Conservation (phyloP, 2,329 filamentous ascomycete genomes). For the Arthrobotrys conoides region DNA sequence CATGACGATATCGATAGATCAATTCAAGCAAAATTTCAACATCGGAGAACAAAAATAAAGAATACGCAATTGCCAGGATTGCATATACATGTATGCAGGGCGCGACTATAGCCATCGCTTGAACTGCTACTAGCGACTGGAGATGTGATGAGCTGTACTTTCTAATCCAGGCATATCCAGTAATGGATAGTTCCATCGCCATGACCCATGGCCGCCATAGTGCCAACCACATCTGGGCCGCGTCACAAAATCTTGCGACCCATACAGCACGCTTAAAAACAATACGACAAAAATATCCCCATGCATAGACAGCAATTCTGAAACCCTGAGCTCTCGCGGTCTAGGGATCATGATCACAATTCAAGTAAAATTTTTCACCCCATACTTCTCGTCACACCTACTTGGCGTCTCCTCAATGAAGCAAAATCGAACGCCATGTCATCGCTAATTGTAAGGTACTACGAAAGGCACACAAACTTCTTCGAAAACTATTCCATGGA, state of each 20-base stretch:
- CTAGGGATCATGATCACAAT: neutral
- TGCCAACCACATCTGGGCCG: constrained; percentile 5
- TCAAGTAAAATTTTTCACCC: constrained; percentile 16
- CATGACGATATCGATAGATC: too few species aligned
- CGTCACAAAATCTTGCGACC: constrained; percentile 24
- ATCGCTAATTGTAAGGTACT: neutral
- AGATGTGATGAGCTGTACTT: constrained; percentile 14
- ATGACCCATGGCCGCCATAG: neutral
- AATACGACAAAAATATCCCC: neutral
- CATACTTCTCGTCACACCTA: constrained; percentile 11
- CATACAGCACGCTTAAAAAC: constrained; percentile 13
- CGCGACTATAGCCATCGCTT: constrained; percentile 16
- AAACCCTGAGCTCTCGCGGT: neutral
- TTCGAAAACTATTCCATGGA: neutral
- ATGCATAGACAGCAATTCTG: constrained; percentile 13
- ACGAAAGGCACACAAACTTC: neutral
- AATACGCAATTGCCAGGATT: neutral
- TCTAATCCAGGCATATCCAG: neutral
- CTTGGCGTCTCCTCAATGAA: neutral
- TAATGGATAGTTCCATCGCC: neutral
- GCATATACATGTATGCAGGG: constrained; percentile 36
- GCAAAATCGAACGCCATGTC: neutral
- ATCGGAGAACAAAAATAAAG: neutral
- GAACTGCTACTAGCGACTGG: neutral
- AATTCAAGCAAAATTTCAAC: neutral